Evolutionary conservation across 257 asterid species (phyloP).

Genomic region (Dorcoceras hygrometricum): DNA sequence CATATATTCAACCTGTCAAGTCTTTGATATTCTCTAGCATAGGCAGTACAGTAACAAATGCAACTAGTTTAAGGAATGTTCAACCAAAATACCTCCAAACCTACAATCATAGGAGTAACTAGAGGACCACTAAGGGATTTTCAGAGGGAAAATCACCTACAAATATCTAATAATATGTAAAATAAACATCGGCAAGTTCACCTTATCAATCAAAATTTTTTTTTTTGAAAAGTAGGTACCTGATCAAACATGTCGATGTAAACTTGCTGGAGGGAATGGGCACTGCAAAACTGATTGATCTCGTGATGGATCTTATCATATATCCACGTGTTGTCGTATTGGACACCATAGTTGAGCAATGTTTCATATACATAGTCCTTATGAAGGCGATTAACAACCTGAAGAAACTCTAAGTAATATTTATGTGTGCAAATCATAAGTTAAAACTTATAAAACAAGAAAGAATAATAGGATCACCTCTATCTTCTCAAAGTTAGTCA

Average conservation of each 20-base stretch:
- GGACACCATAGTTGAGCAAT: conserved; percentile 78
- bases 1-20: neutral
- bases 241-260: conserved; percentile 99
- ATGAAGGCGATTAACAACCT: conserved; percentile 93
- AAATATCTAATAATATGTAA: too few relatives aligned
- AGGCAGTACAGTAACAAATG: neutral
- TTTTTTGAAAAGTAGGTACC: conserved; percentile 40
- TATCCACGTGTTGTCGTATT: conserved; percentile 96
- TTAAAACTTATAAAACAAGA: conserved; percentile 1
- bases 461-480: conserved; percentile 53
- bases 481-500: conserved; percentile 89
- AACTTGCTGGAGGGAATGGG: conserved; percentile 94
- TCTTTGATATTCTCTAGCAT: neutral
- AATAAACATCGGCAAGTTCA: conserved; percentile 15
- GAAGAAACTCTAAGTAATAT: conserved; percentile 27
- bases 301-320: conserved; percentile 98
- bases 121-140: neutral
- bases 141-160: neutral
- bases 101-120: neutral
- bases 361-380: conserved; percentile 84
- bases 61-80: neutral
- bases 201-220: conserved; percentile 99
- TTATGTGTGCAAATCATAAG: conserved; percentile 11
- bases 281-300: conserved; percentile 97
- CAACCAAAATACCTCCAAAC: neutral